These are phyloP conservation scores for Xanthoceras sorbifolium DNA, from an alignment of 345 rosid genomes.

Conservation along the genomic window DNA sequence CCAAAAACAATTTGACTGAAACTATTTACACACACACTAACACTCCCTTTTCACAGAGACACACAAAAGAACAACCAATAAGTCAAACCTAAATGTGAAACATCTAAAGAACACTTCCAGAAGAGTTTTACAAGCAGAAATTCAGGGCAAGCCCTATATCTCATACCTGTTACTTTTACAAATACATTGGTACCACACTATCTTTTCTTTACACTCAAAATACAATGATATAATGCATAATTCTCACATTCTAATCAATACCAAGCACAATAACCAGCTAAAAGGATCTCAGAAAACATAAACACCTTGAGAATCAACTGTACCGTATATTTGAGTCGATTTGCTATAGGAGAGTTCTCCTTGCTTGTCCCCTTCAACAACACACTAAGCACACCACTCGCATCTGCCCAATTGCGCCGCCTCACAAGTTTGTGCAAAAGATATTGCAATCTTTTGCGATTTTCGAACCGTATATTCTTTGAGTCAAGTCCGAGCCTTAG, in stretches of 20 bases:
- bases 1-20: not conserved
- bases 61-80: not conserved
- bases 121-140: not conserved
- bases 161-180: not conserved
- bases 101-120: not conserved
- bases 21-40: not conserved
- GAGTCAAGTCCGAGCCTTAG: slow-evolving; percentile 35
- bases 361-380: slow-evolving; percentile 55
- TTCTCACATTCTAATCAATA: not conserved
- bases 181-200: not conserved
- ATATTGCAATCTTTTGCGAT: slow-evolving; percentile 37
- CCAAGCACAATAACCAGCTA: not conserved
- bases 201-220: not conserved
- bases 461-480: slow-evolving; percentile 37
- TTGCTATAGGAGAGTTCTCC: slow-evolving; percentile 39
- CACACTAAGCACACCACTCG: slow-evolving; percentile 63
- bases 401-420: slow-evolving; percentile 61
- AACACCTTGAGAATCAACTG: not conserved
- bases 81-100: not conserved
- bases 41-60: not conserved
- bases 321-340: slow-evolving; percentile 75
- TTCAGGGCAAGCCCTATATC: not conserved
- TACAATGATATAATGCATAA: not conserved
- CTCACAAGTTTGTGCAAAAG: slow-evolving; percentile 54
- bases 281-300: not conserved